Conservation (phyloP, 1,284 basidiomycete species). For the Fomitopsis palustris region DNA sequence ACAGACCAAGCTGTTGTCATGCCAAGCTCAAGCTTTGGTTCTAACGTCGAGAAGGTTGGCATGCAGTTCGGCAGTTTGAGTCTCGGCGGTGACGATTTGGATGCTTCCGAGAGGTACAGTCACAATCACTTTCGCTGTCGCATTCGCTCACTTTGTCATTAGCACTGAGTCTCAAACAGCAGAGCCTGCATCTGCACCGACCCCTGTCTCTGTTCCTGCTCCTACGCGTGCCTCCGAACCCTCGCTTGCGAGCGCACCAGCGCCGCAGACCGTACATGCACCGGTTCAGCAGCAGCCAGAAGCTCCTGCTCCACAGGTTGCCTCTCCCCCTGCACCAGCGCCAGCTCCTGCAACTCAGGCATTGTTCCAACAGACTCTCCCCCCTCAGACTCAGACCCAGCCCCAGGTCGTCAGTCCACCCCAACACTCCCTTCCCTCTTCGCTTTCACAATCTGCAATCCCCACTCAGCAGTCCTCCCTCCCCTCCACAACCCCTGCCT, state of each 20-base stretch:
- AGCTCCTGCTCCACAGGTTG: conserved; percentile 15
- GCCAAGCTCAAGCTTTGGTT: conserved; percentile 56
- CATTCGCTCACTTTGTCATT: background rate
- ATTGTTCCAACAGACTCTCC: conserved; percentile 45
- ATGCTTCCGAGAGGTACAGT: conserved; percentile 35
- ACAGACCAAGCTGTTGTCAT: conserved; percentile 75
- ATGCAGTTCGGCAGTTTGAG: conserved; percentile 83
- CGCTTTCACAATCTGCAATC: conserved; percentile 38
- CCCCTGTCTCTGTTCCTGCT: conserved; percentile 21
- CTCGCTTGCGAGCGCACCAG: conserved; percentile 20
- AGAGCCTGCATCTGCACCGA: conserved; percentile 24
- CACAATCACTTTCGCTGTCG: background rate
- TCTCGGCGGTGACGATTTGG: conserved; percentile 61
- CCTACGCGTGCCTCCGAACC: conserved; percentile 23
- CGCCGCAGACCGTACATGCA: conserved; percentile 19
- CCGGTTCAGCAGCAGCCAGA: conserved; percentile 19
- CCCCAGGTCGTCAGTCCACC: conserved; percentile 35
- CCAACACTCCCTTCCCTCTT: conserved; percentile 36
- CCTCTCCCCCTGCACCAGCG: conserved; percentile 32
- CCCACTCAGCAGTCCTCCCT: conserved; percentile 22
- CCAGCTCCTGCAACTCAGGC: conserved; percentile 26
- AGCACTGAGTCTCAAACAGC: conserved; percentile 21
- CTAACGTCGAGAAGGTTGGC: conserved; percentile 66
- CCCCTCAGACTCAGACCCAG: conserved; percentile 39
- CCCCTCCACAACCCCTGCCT: conserved; percentile 23